Evolutionary conservation across 2,329 filamentous ascomycete species (phyloP), one percentile per base, ranked within the genome.

Genomic region (Cercospora citrullina): DNA sequence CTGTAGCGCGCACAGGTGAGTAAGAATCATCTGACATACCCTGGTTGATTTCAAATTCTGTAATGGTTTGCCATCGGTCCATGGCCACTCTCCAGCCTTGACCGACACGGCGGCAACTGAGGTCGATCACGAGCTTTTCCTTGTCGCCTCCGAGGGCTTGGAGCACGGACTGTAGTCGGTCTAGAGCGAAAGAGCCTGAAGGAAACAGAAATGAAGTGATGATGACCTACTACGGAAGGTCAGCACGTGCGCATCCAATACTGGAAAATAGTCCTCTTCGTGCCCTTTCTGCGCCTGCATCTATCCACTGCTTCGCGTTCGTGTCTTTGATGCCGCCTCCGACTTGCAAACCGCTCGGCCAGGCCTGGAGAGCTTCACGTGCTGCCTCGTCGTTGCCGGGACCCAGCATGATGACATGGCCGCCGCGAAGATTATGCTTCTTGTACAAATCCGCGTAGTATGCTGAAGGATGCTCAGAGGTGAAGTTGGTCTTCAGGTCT

Each of bases 61-160:
- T 98, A 65, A 98, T 90, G 1, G 93, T 97, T 84, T 98, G 95
- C 95, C 95, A 99, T 80, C 96, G 96, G 80, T 99, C 92, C 90
- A 96, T 99, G 65, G 95, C 94, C n/a, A 99, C 95, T 75, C 91
- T 93, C 95, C 95, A 99, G 45, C 84, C 90, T 65, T 90, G 84
- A 42, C 86, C 91, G 68, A 89, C 90, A 67, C 89, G 86, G 62
- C 95, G 89, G 78, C 95, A 99, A 80, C 93, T 97, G 26, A 99
- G 86, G 77, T 99, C 95, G 78, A 99, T 94, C 72, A 99, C 94
- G 60, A 99, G 87, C 80, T 92, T 95, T 60, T 84, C 82, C 77
- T 85, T 92, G 77, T 96, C 90, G 63, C 90, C 89, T 28, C 85
- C 90, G 5, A 99, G 85, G 1, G 89, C 87, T 26, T 84, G 79